Base-by-base conservation (phyloP, 2,329 filamentous ascomycete species). In the Aspergillus novoparasiticus region DNA sequence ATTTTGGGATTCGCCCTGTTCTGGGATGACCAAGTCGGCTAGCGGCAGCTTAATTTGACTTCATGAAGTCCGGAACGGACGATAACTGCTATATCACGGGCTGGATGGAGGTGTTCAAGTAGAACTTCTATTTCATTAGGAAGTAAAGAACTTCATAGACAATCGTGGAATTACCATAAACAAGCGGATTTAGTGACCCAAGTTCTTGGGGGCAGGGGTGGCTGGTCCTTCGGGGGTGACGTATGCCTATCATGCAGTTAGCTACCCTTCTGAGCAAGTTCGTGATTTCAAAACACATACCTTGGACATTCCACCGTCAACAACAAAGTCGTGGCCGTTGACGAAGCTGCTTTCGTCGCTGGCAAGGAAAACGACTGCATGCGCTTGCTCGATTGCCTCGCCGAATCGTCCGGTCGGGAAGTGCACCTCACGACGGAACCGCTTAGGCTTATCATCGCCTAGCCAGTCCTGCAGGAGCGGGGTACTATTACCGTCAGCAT, bases 271-370 rank as follows among this genome's bases (percentile, higher is more conserved):
- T 14, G 8, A 30, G 23, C 14, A 28, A 11, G 16, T 50, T 30
- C 5, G 1, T n/a, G 30, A 19, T 19, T 1, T 28, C 26, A 28
- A 19, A 30, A 30, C 19, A 19, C 46, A 19, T 28, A 50, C 46
- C 81, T 83, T 97, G 73, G 89, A 94, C 92, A 99, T 92, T 64
- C 94, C 94, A 62, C 95, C 95, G 73, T 99, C 94, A 30, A 98
- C 93, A 5, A 96, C 90, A 81, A 98, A 96, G 76, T 98, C 95
- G 63, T 87, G 90, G 12, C 91, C 93, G 68, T 95, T 96, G 73
- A 96, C 91, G 72, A 96, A 96, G 83, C 90, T 92, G 73, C 90
- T 89, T 83, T 96, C 93, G 70, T 96, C 93, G 68, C 89, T 93
- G 11, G 93, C 93, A 64, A 96, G 80, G 82, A 96, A 96, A 9